phyloP scores from a whole-genome alignment of 371 early-diverging fungal species.

The Apophysomyces elegans region DNA sequence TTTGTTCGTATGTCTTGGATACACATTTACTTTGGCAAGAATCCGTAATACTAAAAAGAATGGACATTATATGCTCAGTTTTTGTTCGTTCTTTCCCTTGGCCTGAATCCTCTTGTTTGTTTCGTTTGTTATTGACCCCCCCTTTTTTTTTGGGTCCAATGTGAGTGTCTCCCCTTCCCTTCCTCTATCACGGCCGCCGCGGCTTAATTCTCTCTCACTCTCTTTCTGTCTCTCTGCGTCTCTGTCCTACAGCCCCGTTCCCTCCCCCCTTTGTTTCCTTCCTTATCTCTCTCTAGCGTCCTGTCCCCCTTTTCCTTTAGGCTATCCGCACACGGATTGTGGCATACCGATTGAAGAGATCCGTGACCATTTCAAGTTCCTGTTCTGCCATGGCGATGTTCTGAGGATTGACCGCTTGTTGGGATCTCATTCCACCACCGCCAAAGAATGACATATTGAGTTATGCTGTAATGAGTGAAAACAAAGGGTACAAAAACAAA shows the following conservation, averaged over 20 bases:
- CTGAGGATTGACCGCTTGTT: constrained; percentile 69
- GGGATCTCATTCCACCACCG: constrained; percentile 40
- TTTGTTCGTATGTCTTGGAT: constrained; percentile 73
- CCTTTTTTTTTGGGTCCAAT: no score
- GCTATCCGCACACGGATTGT: background rate
- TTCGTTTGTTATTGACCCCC: no score
- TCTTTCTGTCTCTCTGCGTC: no score
- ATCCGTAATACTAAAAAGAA: constrained; percentile 63
- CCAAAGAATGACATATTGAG: constrained; percentile 55
- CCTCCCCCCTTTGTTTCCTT: no score
- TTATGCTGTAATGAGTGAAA: background rate
- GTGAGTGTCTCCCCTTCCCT: background rate
- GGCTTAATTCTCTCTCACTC: no score
- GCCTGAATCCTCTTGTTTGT: no score
- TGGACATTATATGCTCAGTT: background rate
- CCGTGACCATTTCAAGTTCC: constrained; percentile 84
- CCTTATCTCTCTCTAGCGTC: no score
- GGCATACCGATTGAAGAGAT: constrained; percentile 77
- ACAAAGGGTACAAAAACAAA: background rate
- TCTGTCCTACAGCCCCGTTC: no score
- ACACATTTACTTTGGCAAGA: constrained; percentile 89
- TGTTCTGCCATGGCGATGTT: constrained; percentile 85
- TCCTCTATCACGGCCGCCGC: background rate
- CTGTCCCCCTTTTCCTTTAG: background rate
- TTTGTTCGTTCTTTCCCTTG: background rate